These are phyloP conservation scores for Dissophora ornata DNA, from an alignment of 192 early-diverging fungal species.

Conservation along the genomic window DNA sequence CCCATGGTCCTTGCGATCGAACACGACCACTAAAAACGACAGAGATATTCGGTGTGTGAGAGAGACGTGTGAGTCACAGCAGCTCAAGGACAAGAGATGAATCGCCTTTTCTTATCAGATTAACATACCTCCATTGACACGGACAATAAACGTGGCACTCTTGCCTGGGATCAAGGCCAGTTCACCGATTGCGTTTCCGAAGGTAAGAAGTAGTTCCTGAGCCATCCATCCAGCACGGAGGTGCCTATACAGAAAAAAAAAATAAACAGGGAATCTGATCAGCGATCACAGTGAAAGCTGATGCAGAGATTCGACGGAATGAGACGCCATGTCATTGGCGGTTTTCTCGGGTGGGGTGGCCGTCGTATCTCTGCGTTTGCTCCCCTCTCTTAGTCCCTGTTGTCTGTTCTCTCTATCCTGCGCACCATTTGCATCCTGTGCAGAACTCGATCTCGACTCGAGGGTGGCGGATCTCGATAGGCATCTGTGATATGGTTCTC, in stretches of 20 bases:
- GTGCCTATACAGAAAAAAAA: slow-evolving; percentile 30
- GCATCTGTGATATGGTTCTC: not conserved
- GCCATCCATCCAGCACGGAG: slow-evolving; percentile 72
- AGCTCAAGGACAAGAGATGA: too few relatives aligned
- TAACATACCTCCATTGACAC: slow-evolving; percentile 60
- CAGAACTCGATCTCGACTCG: slow-evolving; percentile 60
- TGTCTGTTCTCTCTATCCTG: not conserved
- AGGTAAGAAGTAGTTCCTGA: slow-evolving; percentile 77
- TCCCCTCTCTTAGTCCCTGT: too few relatives aligned
- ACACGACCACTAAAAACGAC: slow-evolving; percentile 58
- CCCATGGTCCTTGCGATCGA: slow-evolving; percentile 72
- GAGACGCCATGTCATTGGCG: too few relatives aligned
- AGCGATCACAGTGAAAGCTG: not conserved
- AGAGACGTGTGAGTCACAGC: too few relatives aligned
- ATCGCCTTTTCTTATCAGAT: too few relatives aligned
- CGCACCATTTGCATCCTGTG: slow-evolving; percentile 55
- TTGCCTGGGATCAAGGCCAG: slow-evolving; percentile 73
- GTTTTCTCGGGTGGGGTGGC: too few relatives aligned
- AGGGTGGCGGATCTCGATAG: slow-evolving; percentile 42
- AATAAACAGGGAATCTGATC: not conserved
- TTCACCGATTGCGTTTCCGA: slow-evolving; percentile 70
- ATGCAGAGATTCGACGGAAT: not conserved
- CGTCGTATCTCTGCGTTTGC: too few relatives aligned
- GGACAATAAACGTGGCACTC: slow-evolving; percentile 60
- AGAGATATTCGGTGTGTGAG: too few relatives aligned